phyloP scores from a whole-genome alignment of 768 basidiomycete species.

The Suillus weaverae region DNA sequence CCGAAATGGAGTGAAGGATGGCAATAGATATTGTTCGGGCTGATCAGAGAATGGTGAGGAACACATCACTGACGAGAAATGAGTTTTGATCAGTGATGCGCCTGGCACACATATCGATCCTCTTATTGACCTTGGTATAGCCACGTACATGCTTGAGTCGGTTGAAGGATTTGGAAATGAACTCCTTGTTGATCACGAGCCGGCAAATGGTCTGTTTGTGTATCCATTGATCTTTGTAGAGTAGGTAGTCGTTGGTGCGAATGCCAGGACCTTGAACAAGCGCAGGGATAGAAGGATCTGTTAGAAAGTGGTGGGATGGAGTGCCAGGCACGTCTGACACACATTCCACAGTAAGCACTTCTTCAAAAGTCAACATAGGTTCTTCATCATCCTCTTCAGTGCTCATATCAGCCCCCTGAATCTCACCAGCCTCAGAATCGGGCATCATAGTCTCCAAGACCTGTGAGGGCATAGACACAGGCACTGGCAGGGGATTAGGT shows the following conservation, averaged over 20 bases:
- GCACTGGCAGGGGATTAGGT: background rate
- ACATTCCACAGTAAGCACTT: background rate
- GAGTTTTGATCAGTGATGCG: background rate
- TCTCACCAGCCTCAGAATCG: background rate
- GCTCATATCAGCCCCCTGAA: background rate
- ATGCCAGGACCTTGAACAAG: background rate
- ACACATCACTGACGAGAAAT: background rate
- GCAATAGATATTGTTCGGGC: no score
- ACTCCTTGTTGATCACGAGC: constrained; percentile 1
- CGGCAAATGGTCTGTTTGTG: constrained; percentile 1
- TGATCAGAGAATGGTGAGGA: no score
- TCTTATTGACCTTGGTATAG: background rate
- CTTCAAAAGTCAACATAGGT: background rate
- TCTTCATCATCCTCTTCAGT: background rate
- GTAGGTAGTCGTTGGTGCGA: background rate
- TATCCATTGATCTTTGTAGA: constrained; percentile 1
- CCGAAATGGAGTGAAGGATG: no score
- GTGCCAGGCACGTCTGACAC: no score
- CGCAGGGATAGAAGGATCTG: no score
- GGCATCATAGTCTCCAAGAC: background rate
- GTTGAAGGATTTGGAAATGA: background rate
- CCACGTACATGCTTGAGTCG: background rate
- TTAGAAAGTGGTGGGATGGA: background rate
- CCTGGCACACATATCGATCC: background rate
- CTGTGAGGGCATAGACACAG: background rate